These are phyloP conservation scores for Brachypodium distachyon DNA, from an alignment of 202 grass and related monocot genomes.

Conservation along the genomic window DNA sequence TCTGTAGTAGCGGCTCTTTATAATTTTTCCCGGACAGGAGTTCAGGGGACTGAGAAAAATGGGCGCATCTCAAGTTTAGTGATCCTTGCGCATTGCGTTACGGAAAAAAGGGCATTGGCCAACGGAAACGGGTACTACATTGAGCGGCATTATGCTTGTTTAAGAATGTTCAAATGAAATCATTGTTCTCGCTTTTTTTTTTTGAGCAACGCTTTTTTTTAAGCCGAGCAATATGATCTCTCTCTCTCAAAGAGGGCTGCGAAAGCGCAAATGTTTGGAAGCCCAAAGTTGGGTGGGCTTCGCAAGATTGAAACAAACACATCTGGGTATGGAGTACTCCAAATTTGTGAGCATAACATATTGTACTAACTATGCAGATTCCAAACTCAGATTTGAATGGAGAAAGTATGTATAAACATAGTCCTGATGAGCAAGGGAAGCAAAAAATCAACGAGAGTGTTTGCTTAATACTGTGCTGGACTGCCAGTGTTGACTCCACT, in stretches of 20 bases:
- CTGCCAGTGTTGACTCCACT: background rate
- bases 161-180: no score
- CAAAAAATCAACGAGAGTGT: background rate
- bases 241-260: no score
- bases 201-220: no score
- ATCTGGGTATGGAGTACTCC: background rate
- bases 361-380: background rate
- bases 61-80: background rate
- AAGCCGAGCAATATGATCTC: no score
- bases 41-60: background rate
- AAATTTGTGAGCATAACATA: background rate
- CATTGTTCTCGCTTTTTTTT: no score
- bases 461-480: constrained; percentile 10
- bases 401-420: constrained; percentile 15
- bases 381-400: background rate
- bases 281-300: no score
- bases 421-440: constrained; percentile 19
- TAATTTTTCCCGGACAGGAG: no score
- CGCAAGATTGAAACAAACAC: constrained; percentile 13
- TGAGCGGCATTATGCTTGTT: no score
- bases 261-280: no score
- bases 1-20: no score
- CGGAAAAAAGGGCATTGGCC: no score
- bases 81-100: background rate
- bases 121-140: no score